A percentile compares a stretch with the other conserved stretches of the same genome.
Conservation (phyloP, 1,284 basidiomycete genomes). For the Irpex sp. region DNA sequence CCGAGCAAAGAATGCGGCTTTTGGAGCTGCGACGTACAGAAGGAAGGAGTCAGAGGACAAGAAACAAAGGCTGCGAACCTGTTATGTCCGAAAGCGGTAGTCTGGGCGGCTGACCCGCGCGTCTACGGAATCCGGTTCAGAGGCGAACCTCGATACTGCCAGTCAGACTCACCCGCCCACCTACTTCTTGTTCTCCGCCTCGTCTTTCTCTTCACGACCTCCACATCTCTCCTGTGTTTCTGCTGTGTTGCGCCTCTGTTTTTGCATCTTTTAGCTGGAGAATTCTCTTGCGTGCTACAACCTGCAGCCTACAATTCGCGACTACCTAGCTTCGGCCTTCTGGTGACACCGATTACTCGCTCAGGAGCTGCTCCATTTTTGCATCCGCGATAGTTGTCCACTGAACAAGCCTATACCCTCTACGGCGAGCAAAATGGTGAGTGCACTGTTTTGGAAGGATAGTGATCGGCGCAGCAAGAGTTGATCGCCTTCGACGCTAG, state of each 20-base stretch:
- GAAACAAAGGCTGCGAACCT: not conserved
- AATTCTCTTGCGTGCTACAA: not conserved
- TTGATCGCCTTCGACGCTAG: slow-evolving; percentile 30
- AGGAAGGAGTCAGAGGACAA: slow-evolving; percentile 3
- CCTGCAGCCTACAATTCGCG: not conserved
- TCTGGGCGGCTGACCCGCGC: slow-evolving; percentile 8
- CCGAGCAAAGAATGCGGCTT: not conserved
- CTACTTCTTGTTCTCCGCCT: slow-evolving; percentile 2
- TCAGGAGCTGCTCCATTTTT: not conserved
- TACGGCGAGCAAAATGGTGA: slow-evolving; percentile 12
- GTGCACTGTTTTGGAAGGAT: not conserved
- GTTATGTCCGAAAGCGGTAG: slow-evolving; percentile 3
- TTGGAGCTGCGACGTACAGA: not conserved
- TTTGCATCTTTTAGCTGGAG: not conserved
- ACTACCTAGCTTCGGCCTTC: not conserved
- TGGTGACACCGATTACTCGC: not conserved
- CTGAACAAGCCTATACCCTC: not conserved
- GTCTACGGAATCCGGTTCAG: not conserved
- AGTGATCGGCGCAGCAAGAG: slow-evolving; percentile 3
- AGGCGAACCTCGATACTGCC: not conserved
- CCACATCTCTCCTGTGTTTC: slow-evolving; percentile 5
- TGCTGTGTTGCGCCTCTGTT: not conserved
- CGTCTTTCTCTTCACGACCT: slow-evolving; percentile 1
- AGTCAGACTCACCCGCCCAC: slow-evolving; percentile 4
- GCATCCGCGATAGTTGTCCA: not conserved